Evolutionary conservation across 768 basidiomycete species (phyloP).

Genomic region (Nidula microcarpa): DNA sequence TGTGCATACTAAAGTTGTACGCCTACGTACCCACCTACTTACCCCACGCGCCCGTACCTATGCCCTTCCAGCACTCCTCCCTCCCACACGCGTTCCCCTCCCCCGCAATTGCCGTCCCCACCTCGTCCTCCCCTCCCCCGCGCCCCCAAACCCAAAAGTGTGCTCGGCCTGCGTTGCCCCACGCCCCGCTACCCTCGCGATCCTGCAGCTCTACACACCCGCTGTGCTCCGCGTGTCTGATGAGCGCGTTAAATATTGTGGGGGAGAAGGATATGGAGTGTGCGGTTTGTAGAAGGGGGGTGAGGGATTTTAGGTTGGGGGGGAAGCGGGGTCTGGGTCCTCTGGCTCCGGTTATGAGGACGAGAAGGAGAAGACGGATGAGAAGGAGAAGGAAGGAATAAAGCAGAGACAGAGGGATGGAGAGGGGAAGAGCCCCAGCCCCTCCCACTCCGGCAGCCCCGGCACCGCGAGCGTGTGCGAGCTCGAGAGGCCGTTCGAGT

Average conservation of each 20-base stretch:
- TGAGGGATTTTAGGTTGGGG: slow-evolving; percentile 62
- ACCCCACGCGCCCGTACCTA: too few species aligned
- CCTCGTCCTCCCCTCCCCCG: too few species aligned
- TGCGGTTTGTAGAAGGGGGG: slow-evolving; percentile 69
- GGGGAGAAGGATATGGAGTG: slow-evolving; percentile 89
- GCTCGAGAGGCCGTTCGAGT: slow-evolving; percentile 37
- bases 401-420: too few species aligned
- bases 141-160: slow-evolving; percentile 10
- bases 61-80: too few species aligned
- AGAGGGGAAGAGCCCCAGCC: too few species aligned
- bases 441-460: slow-evolving; percentile 20
- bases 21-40: too few species aligned
- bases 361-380: slow-evolving; percentile 1
- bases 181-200: slow-evolving; percentile 44
- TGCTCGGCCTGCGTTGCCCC: slow-evolving; percentile 65
- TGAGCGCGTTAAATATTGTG: slow-evolving; percentile 80
- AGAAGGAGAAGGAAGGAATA: slow-evolving; percentile 15
- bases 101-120: too few species aligned
- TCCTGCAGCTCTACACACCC: slow-evolving; percentile 77
- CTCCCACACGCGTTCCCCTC: too few species aligned
- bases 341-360: slow-evolving; percentile 1
- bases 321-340: background rate
- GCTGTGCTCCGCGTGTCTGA: slow-evolving; percentile 77
- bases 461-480: slow-evolving; percentile 14
- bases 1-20: too few species aligned